Evolutionary conservation across 176 grass and related monocot genomes (phyloP), one percentile per base, ranked within the genome.

Genomic region (Zoysia japonica): DNA sequence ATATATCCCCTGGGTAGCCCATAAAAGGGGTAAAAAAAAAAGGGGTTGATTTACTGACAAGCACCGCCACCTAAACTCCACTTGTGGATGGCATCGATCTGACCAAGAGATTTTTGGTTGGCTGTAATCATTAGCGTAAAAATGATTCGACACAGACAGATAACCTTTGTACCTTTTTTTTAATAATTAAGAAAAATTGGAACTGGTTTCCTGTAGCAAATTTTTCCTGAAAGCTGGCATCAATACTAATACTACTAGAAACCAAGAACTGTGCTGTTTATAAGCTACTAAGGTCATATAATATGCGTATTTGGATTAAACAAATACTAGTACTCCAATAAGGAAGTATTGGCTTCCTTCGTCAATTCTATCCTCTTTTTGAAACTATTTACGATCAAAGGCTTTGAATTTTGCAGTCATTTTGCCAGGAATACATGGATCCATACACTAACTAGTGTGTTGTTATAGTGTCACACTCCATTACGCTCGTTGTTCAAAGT

Each of bases 1-100:
- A 70, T 75, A 47, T n/a, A 52, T 80, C 41, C 55, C 55, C 76
- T 80, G 48, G 70, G 54, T 88, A 88, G 81, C 69, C 76, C 81
- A 80, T 84, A 84, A 63, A 7, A 12, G 10, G 11, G 3, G 3
- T 2, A 10, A 9, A 49, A 49, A 49, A 50, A 1, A 5, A 20
- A 37, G 48, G 43, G 36, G 10, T 47, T 70, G 70, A 17, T 80
- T 60, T 43, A 77, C 71, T 81, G 72, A 89, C 65, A 67, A 70
- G 57, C 50, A 65, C 66, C 14, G 16, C 43, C 78, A 85, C 66
- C 49, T 15, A 50, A 70, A 76, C 63, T 49, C 16, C 38, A 65
- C 35, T 69, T 57, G 76, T 42, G 47, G 70, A 64, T 65, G 76
- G 17, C 14, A 61, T 70, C 75, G 35, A 75, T 43, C 3, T 56